Conservation (phyloP, 73 alveolate species). For the Symbiodinium natans region DNA sequence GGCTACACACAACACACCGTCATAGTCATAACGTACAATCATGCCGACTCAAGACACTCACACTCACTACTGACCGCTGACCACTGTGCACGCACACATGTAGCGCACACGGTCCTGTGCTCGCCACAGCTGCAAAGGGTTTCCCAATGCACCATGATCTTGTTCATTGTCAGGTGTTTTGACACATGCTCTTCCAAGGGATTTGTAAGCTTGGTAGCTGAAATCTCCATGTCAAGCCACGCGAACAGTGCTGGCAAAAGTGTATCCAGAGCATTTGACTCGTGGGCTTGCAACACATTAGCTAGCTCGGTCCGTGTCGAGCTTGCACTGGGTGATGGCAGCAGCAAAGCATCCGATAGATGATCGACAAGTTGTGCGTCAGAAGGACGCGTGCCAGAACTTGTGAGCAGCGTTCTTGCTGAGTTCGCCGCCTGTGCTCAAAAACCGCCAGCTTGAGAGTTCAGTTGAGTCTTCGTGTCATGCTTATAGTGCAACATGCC, state of each 20-base stretch:
- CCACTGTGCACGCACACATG: too few relatives aligned
- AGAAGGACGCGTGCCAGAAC: neutral
- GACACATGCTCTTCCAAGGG: neutral
- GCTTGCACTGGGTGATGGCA: neutral
- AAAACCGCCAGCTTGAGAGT: too few relatives aligned
- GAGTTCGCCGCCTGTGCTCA: neutral
- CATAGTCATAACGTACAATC: too few relatives aligned
- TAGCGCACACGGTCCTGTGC: neutral
- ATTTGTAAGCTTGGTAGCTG: neutral
- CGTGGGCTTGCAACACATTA: neutral
- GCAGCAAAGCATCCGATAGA: neutral
- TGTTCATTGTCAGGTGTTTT: neutral
- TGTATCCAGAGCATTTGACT: neutral
- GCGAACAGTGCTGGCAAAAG: neutral
- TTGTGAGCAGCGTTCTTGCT: neutral
- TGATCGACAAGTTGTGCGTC: neutral
- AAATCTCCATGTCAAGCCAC: neutral
- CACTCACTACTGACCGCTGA: too few relatives aligned
- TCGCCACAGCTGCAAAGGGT: slow-evolving; percentile 14
- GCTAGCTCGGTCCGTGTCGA: too few relatives aligned
- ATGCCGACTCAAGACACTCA: too few relatives aligned
- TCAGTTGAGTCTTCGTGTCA: too few relatives aligned
- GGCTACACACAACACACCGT: too few relatives aligned
- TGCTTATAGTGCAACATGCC: too few relatives aligned
- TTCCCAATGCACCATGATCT: neutral